Percentiles rank a stretch among this genome's conserved stretches.
Conservation (phyloP, 441 rosid genomes). For the Erysimum pusillum region DNA sequence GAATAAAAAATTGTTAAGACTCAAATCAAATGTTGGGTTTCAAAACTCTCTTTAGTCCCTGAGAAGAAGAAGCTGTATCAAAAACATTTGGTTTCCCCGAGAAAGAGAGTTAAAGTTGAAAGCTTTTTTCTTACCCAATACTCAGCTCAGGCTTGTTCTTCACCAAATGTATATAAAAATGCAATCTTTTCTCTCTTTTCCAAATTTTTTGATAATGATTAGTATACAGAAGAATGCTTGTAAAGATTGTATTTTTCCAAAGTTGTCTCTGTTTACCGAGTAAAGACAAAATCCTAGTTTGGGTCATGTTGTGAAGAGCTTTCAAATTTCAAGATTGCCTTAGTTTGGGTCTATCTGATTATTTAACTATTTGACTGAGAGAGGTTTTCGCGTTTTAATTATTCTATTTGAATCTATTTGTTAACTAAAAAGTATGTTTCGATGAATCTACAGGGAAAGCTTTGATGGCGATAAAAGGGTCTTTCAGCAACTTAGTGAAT, state of each 20-base stretch:
- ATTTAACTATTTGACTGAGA: slow-evolving; percentile 1
- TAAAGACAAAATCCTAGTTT: slow-evolving; percentile 2
- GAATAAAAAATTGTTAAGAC: not conserved
- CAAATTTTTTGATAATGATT: slow-evolving; percentile 31
- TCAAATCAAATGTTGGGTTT: not conserved
- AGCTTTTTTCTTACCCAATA: slow-evolving; percentile 40
- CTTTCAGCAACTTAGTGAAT: slow-evolving; percentile 77
- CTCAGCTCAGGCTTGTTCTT: slow-evolving; percentile 27
- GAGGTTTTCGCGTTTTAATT: not conserved
- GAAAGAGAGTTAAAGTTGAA: slow-evolving; percentile 34
- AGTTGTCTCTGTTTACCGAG: slow-evolving; percentile 5
- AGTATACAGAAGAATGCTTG: not conserved
- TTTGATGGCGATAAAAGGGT: slow-evolving; percentile 74
- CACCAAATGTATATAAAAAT: not conserved
- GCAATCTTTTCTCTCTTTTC: slow-evolving; percentile 25
- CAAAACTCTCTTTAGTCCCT: not conserved
- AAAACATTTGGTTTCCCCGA: slow-evolving; percentile 24
- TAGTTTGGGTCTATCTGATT: not conserved
- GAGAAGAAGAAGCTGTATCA: not conserved
- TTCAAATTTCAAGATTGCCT: not conserved
- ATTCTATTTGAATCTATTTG: not conserved
- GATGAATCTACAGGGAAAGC: slow-evolving; percentile 59
- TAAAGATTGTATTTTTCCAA: slow-evolving; percentile 7
- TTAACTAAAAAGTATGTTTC: no score
- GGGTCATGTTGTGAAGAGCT: not conserved